Evolutionary conservation across 2,329 filamentous ascomycete genomes (phyloP).

Genomic region (Elsinoe australis): DNA sequence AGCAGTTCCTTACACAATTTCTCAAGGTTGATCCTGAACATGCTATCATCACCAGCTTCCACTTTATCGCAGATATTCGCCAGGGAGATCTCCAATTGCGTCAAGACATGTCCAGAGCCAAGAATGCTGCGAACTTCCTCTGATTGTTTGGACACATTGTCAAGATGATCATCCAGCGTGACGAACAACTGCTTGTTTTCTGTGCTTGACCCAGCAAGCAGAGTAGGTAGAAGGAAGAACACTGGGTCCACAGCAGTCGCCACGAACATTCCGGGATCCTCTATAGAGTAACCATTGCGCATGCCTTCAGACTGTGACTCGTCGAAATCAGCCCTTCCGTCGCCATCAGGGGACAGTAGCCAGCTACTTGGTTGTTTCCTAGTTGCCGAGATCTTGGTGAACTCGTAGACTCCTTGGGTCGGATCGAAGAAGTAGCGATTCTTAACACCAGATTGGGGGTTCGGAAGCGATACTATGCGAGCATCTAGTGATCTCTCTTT

Average conservation of each 20-base stretch:
- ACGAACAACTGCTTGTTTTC: constrained; percentile 57
- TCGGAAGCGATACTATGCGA: constrained; percentile 48
- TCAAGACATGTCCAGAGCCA: constrained; percentile 38
- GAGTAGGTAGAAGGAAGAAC: constrained; percentile 71
- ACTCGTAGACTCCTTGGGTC: constrained; percentile 51
- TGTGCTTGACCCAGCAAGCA: constrained; percentile 44
- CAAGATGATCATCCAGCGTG: constrained; percentile 63
- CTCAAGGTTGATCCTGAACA: constrained; percentile 70
- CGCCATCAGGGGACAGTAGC: constrained; percentile 39
- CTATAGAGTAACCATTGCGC: constrained; percentile 49
- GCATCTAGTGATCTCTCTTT: constrained; percentile 44
- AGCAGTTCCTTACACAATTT: constrained; percentile 62
- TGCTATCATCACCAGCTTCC: constrained; percentile 71
- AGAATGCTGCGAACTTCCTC: constrained; percentile 55
- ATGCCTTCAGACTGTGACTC: constrained; percentile 9
- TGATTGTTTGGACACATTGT: constrained; percentile 49
- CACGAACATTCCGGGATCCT: constrained; percentile 67
- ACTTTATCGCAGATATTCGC: constrained; percentile 69
- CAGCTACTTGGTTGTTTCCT: constrained; percentile 48
- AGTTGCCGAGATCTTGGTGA: constrained; percentile 49
- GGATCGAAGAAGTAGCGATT: constrained; percentile 54
- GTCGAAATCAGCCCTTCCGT: constrained; percentile 10
- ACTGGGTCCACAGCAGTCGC: constrained; percentile 78
- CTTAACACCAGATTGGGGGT: constrained; percentile 43
- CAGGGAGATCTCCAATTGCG: constrained; percentile 47